A percentile compares a stretch with the other conserved stretches of the same genome.
These are phyloP conservation scores for Rhizopus delemar DNA, from an alignment of 371 early-diverging fungal species.

Conservation along the genomic window DNA sequence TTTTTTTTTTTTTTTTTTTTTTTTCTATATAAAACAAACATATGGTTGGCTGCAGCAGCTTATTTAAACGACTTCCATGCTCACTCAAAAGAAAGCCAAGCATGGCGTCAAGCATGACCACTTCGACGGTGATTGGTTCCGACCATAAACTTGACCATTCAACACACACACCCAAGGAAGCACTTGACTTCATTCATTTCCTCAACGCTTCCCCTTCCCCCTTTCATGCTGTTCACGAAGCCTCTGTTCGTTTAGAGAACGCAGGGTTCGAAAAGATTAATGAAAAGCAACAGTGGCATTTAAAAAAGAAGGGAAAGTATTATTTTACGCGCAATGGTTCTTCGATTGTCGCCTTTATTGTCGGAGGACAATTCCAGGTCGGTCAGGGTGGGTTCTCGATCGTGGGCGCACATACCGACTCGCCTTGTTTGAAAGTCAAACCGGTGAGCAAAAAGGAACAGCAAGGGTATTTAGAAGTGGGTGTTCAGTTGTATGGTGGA, in stretches of 20 bases:
- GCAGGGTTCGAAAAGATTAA: constrained; percentile 82
- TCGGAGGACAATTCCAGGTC: constrained; percentile 78
- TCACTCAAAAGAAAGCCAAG: constrained; percentile 17
- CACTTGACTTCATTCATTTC: constrained; percentile 74
- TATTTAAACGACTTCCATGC: constrained; percentile 13
- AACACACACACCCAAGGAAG: constrained; percentile 18
- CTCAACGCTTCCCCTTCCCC: constrained; percentile 88
- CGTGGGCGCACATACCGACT: constrained; percentile 95
- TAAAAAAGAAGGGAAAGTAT: constrained; percentile 81
- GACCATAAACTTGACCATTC: constrained; percentile 20
- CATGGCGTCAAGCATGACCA: constrained; percentile 14
- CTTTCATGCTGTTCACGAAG: constrained; percentile 85
- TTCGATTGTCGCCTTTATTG: constrained; percentile 87
- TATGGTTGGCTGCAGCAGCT: constrained; percentile 21
- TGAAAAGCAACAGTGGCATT: constrained; percentile 78
- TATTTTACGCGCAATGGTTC: constrained; percentile 90
- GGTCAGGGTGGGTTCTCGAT: constrained; percentile 79
- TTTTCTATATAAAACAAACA: background rate
- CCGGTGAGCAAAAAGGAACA: constrained; percentile 82
- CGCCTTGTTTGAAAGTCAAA: constrained; percentile 92
- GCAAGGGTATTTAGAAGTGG: constrained; percentile 82
- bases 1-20: background rate
- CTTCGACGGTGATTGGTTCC: constrained; percentile 13
- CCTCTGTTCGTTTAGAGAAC: constrained; percentile 56
- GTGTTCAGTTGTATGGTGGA: constrained; percentile 87